Evolutionary conservation across 371 early-diverging fungal species (phyloP), one percentile per base, ranked within the genome.

Genomic region (Mucor irregularis): DNA sequence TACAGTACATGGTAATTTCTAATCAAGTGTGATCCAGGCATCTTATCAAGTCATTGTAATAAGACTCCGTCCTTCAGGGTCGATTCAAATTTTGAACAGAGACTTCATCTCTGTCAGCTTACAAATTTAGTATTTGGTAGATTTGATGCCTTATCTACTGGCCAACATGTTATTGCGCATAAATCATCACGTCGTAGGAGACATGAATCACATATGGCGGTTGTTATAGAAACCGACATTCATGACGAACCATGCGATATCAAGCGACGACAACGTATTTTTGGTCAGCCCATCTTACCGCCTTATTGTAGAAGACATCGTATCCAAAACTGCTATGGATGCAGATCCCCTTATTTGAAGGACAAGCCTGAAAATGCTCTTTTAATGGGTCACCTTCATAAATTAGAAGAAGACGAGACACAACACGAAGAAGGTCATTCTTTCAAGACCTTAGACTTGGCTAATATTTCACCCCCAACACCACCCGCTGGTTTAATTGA

Each of bases 121-220:
- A 82, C 85, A 9, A 82, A 80, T 22, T 67, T 84, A 50, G 75
- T 82, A 13, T 81, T 84, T 76, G 85, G 85, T 24, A 74, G 85
- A n/a, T 81, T 84, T 54, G 82, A 84, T 54, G 74, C 78, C 9
- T 66, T 78, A 19, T 71, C 77, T 9, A 76, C 74, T 2, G 65
- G 66, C 11, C 64, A 67, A 21, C 69, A 71, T 59, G 69, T 64
- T 30, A 65, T 68, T 61, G 65, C 71, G 10, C 70, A 66, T 25
- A 56, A 50, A 5, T 61, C 73, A 13, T 59, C 74, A 34, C 69
- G 71, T 22, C 61, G 64, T 8, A 59, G 66, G 21, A 52, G 72
- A 13, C 78, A 75, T 39, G 68, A 66, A 46, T 54, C 66, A 2
- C 57, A 64, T 8, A 59, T 62, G 43, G 62, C 58, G 2, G 54